Base-by-base conservation (phyloP, 1,139 yeast genomes). In the Pichia sp. region DNA sequence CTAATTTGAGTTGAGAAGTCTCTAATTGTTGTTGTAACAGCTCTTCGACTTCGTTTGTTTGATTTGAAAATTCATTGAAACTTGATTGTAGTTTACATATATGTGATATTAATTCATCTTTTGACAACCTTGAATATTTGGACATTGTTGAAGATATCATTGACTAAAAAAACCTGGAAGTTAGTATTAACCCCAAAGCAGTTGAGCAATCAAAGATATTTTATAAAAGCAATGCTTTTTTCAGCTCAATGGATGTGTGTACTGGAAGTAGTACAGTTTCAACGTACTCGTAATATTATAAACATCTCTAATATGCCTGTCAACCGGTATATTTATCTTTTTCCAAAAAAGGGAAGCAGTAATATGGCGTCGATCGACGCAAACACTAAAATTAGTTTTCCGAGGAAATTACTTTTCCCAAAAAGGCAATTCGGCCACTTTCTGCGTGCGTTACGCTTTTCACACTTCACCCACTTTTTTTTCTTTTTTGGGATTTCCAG, bases 21-120 rank as follows among this genome's bases (percentile, higher is more conserved):
- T 56, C 48, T 13, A 58, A 25, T 37, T 61, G 64, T 8, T 54
- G 32, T 27, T 60, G 61, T 23, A 61, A 42, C 29, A 58, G 51
- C 9, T 56, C 60, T 42, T 61, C 64, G 18, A 61, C 53, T 30
- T 60, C 59, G 25, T 51, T 51, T 8, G 63, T 57, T 13, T 61
- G 61, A 3, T 44, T 23, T 8, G 55, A 47, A 25, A 52, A 60
- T 7, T 44, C 47, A 15, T 41, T 46, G 36, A 59, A 59, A 30
- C 59, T 60, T 8, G 43, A 29, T 34, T 61, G 61, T 24, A 59
- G 39, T 34, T 55, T 53, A 12, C 45, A 26, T 3, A 61, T 40
- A n/a, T 53, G 56, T 7, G 39, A 18, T 12, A 59, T 29, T 1
- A 60, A 48, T 25, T 56, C 56, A 2, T 52, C 56, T 24, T 50